phyloP scores from a whole-genome alignment of 2,329 filamentous ascomycete genomes.

The Teratosphaeriaceae sp. region DNA sequence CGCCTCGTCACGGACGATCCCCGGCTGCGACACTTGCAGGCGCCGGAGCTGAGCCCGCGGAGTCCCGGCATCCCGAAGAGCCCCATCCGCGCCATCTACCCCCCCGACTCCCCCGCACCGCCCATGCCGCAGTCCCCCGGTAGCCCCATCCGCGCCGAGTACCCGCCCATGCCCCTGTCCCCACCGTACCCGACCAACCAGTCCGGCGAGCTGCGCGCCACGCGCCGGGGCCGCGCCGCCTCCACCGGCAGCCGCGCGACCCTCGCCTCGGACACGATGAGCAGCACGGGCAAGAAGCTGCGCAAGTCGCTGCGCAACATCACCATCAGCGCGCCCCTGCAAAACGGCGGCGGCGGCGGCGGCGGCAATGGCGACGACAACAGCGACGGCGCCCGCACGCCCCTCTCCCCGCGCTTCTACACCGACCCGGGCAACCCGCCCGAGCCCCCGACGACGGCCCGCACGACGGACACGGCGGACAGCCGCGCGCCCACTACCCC shows the following conservation, averaged over 20 bases:
- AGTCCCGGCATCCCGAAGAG: slow-evolving; percentile 30
- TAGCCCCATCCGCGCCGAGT: slow-evolving; percentile 23
- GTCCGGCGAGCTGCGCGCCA: slow-evolving; percentile 14
- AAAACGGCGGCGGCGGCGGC: slow-evolving; percentile 39
- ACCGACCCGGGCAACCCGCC: slow-evolving; percentile 48
- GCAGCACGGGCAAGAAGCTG: slow-evolving; percentile 19
- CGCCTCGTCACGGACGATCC: slow-evolving; percentile 19
- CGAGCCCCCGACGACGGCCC: slow-evolving; percentile 39
- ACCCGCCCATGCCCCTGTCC: slow-evolving; percentile 15
- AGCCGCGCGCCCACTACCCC: slow-evolving; percentile 26
- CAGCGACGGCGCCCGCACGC: slow-evolving; percentile 43
- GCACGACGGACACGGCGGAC: slow-evolving; percentile 22
- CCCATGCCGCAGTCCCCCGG: slow-evolving; percentile 16
- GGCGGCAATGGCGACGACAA: slow-evolving; percentile 39
- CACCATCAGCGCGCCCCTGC: slow-evolving; percentile 51
- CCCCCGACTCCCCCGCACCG: slow-evolving; percentile 28
- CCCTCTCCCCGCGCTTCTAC: slow-evolving; percentile 50
- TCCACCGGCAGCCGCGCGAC: slow-evolving; percentile 31
- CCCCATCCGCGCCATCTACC: slow-evolving; percentile 44
- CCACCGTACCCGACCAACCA: slow-evolving; percentile 3
- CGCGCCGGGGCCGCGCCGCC: slow-evolving; percentile 26
- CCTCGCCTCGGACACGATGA: slow-evolving; percentile 16
- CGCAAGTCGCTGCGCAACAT: slow-evolving; percentile 45
- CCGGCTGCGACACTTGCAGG: slow-evolving; percentile 19
- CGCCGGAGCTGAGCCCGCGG: slow-evolving; percentile 26